phyloP scores from a whole-genome alignment of 768 basidiomycete species.

The Cyclocybe aegerita region DNA sequence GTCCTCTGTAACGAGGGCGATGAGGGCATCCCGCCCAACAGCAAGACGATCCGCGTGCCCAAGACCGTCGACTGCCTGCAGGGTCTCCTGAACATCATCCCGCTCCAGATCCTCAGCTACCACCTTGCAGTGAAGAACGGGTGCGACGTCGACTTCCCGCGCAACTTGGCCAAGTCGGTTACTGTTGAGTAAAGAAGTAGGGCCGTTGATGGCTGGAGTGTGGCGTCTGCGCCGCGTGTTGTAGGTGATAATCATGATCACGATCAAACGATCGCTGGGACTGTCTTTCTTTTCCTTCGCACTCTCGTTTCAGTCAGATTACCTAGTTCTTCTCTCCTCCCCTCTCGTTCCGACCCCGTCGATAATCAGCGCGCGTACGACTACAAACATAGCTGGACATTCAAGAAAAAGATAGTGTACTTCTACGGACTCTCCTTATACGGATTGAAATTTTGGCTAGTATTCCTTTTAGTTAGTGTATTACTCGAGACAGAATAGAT shows the following conservation, averaged over 20 bases:
- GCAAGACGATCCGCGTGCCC: slow-evolving; percentile 92
- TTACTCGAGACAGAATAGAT: too few relatives aligned
- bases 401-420: slow-evolving; percentile 26
- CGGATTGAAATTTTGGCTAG: neutral
- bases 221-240: too few relatives aligned
- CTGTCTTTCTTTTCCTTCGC: slow-evolving; percentile 8
- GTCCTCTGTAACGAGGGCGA: slow-evolving; percentile 96
- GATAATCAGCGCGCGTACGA: slow-evolving; percentile 3
- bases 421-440: slow-evolving; percentile 20
- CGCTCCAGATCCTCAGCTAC: slow-evolving; percentile 93
- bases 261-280: slow-evolving; percentile 1
- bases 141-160: slow-evolving; percentile 97
- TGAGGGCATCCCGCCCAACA: slow-evolving; percentile 66
- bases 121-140: slow-evolving; percentile 95
- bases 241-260: neutral
- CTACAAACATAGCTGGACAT: slow-evolving; percentile 6
- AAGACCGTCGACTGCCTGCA: slow-evolving; percentile 93
- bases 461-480: too few relatives aligned
- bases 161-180: slow-evolving; percentile 89
- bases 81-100: slow-evolving; percentile 95
- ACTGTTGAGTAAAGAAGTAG: slow-evolving; percentile 60
- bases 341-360: neutral
- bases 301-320: neutral
- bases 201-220: neutral
- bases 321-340: neutral